phyloP scores from a whole-genome alignment of 768 basidiomycete species.

The Collybiopsis luxurians region DNA sequence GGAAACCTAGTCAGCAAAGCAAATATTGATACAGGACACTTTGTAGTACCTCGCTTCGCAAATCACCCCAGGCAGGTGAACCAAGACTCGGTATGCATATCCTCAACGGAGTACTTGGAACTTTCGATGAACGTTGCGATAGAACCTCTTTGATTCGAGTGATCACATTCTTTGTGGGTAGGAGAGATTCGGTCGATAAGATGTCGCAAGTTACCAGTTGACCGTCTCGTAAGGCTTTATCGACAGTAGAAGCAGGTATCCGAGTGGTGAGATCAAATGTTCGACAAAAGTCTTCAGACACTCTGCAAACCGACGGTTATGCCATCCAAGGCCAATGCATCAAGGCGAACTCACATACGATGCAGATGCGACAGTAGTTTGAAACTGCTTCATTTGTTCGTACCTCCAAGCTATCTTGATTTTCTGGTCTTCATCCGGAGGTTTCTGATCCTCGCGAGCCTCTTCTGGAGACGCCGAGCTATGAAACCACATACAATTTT shows the following conservation, averaged over 20 bases:
- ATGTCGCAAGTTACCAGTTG: conserved; percentile 32
- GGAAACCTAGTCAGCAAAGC: neutral
- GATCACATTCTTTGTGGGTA: conserved; percentile 19
- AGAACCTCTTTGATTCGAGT: conserved; percentile 27
- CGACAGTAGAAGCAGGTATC: conserved; percentile 50
- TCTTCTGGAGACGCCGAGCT: conserved; percentile 13
- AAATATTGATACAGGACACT: neutral
- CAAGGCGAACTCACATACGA: conserved; percentile 41
- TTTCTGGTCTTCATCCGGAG: conserved; percentile 43
- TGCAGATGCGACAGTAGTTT: conserved; percentile 66
- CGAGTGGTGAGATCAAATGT: conserved; percentile 71
- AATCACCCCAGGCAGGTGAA: conserved; percentile 69
- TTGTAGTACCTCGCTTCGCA: conserved; percentile 46
- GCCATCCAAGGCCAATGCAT: neutral
- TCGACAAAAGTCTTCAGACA: conserved; percentile 60
- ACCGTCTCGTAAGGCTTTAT: conserved; percentile 37
- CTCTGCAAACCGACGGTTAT: conserved; percentile 27
- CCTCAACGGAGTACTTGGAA: conserved; percentile 39
- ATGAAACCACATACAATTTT: conserved; percentile 82
- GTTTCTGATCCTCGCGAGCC: conserved; percentile 35
- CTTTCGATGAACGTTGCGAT: conserved; percentile 18
- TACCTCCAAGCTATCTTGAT: conserved; percentile 99
- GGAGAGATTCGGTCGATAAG: neutral
- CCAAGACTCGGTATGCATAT: conserved; percentile 65
- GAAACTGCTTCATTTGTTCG: conserved; percentile 88